Base-by-base conservation (phyloP, 1,284 basidiomycete species). In the Leccinum subspadiceum region DNA sequence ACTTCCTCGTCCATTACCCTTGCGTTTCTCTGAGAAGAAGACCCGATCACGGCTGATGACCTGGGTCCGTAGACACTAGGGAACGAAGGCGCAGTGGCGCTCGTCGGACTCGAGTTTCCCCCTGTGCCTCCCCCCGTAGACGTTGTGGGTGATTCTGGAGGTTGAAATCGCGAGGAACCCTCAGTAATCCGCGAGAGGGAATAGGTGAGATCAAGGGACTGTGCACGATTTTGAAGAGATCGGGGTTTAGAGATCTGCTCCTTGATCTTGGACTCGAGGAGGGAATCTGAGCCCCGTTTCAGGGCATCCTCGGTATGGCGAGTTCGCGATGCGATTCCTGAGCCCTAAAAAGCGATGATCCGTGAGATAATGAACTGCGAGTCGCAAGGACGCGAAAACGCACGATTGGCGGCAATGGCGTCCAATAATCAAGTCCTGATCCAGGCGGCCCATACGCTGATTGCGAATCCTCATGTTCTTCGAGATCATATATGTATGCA, bases 261-360 rank as follows among this genome's bases (percentile, higher is more conserved):
- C 73, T 90, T 91, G 41, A 95, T 73, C 73, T 94, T 93, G 46
- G 92, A 85, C 68, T 94, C 92, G n/a, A 94, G 79, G 37, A 93
- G 78, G 9, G 92, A 91, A 75, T 96, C 93, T 0, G 93, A 94
- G 20, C 91, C 92, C 54, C 93, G 86, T 73, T 94, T 94, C 63
- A 89, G 75, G 1, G 86, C 82, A 65, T 93, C 92, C 62, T 92
- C 87, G 17, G 81, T 79, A 67, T 87, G 81, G 58, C 86, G 83
- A 37, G 83, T 81, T 62, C 84, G 87, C 65, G 82, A 78, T 13
- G 85, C 81, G 56, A 87, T 82, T 35, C 83, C 85, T 63, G 87
- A 83, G 51, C 86, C 87, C 85, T 89, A 62, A 4, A 20, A 56
- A 52, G 24, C 41, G 46, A 56, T 58, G 26, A 53, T 46, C 24